Evolutionary conservation across 768 basidiomycete species (phyloP).

Genomic region (Lactarius evosmus): DNA sequence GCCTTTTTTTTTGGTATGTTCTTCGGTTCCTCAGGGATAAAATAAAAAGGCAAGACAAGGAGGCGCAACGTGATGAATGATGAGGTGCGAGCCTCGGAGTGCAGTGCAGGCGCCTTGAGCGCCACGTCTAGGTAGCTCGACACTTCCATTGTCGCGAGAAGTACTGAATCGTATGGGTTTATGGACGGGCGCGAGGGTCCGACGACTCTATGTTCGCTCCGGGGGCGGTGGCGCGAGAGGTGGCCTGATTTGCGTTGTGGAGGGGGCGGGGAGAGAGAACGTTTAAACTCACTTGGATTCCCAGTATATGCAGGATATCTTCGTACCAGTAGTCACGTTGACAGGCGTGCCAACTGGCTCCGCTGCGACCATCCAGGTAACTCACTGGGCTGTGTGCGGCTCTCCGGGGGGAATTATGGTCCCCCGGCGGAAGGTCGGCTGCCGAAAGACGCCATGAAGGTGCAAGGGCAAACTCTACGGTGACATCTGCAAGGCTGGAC

Average conservation of each 20-base stretch:
- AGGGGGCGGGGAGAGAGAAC: slow-evolving; percentile 8
- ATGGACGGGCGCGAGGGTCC: slow-evolving; percentile 13
- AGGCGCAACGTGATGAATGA: slow-evolving; percentile 45
- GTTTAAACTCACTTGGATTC: slow-evolving; percentile 8
- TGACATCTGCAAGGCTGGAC: slow-evolving; percentile 2
- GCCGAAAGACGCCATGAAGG: slow-evolving; percentile 5
- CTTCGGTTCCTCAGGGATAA: slow-evolving; percentile 26
- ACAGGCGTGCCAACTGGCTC: slow-evolving; percentile 12
- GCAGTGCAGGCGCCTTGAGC: slow-evolving; percentile 36
- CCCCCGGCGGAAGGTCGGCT: background rate
- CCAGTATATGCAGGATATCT: slow-evolving; percentile 12
- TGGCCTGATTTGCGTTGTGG: background rate
- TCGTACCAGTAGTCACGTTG: background rate
- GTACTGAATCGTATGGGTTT: slow-evolving; percentile 8
- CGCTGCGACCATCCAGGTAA: background rate
- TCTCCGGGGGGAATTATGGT: background rate
- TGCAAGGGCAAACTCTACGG: slow-evolving; percentile 2
- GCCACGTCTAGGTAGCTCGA: slow-evolving; percentile 40
- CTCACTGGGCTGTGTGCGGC: background rate
- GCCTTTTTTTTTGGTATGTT: background rate
- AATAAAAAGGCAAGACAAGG: slow-evolving; percentile 24
- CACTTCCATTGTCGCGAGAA: slow-evolving; percentile 34
- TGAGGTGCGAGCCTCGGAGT: slow-evolving; percentile 43
- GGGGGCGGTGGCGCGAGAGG: background rate
- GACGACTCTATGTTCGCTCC: slow-evolving; percentile 1